Conservation (phyloP, 805 yeast species). For the Wickerhamiella alocasiicola region DNA sequence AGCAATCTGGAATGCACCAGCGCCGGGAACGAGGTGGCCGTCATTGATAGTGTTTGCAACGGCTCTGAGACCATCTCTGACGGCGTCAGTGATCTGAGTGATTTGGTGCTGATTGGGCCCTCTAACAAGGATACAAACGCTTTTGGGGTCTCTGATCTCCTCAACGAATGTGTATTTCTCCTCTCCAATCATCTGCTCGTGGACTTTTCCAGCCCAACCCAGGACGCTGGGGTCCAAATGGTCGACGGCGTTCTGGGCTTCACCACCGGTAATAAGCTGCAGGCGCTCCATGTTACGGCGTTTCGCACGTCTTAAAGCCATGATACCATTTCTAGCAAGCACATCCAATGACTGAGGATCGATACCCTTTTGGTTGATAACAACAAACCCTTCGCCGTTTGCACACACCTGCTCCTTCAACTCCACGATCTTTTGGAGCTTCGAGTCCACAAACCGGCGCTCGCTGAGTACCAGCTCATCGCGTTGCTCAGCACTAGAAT, state of each 20-base stretch:
- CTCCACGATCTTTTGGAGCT: constrained; percentile 79
- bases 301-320: constrained; percentile 95
- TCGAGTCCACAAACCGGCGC: constrained; percentile 87
- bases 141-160: constrained; percentile 71
- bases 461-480: constrained; percentile 89
- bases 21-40: constrained; percentile 83
- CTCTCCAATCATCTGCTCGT: constrained; percentile 90
- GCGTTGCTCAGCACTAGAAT: constrained; percentile 90
- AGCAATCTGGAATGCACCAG: constrained; percentile 87
- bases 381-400: constrained; percentile 68
- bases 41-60: constrained; percentile 87
- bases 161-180: constrained; percentile 95
- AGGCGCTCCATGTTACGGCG: constrained; percentile 98
- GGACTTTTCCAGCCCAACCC: constrained; percentile 83
- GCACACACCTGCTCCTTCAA: constrained; percentile 88
- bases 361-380: constrained; percentile 95
- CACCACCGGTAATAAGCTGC: constrained; percentile 93
- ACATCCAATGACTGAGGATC: constrained; percentile 96
- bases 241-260: constrained; percentile 94
- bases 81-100: constrained; percentile 91
- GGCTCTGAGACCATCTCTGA: constrained; percentile 91
- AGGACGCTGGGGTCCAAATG: constrained; percentile 67
- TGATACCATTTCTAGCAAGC: constrained; percentile 79
- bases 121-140: constrained; percentile 82
- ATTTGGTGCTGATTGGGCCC: constrained; percentile 86